A percentile compares a stretch with the other conserved stretches of the same genome.
Evolutionary conservation across 495 filamentous ascomycete genomes (phyloP).

Genomic region (Penicillium coprophilum): DNA sequence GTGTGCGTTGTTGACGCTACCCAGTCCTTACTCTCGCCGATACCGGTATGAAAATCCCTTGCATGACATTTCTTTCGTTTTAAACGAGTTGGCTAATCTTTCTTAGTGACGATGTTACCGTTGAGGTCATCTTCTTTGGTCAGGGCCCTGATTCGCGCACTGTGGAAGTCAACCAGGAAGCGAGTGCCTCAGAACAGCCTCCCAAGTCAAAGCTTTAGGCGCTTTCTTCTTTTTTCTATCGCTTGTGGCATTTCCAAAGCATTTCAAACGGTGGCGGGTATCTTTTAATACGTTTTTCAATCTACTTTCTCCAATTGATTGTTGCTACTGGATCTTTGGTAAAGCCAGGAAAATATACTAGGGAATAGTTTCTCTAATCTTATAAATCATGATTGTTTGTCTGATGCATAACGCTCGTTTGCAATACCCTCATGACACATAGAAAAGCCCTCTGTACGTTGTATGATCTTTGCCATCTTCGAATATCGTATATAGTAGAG

Average conservation of each 20-base stretch:
- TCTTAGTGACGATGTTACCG: conserved; percentile 84
- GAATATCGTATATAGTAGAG: background rate
- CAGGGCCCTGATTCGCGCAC: conserved; percentile 70
- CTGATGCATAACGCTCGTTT: background rate
- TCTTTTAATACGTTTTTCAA: background rate
- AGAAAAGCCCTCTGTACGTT: background rate
- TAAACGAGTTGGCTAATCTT: conserved; percentile 14
- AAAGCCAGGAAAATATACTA: background rate
- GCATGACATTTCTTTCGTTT: background rate
- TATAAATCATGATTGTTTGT: background rate
- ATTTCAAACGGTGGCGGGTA: background rate
- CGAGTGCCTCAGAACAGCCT: conserved; percentile 61
- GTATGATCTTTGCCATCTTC: background rate
- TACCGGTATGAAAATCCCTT: conserved; percentile 63
- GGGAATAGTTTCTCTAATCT: background rate
- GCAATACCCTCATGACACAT: background rate
- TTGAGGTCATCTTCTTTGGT: conserved; percentile 98
- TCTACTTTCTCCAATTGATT: background rate
- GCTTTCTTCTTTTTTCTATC: background rate
- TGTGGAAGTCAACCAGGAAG: conserved; percentile 81
- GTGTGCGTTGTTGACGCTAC: conserved; percentile 87
- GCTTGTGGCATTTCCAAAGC: background rate
- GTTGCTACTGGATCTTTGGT: background rate
- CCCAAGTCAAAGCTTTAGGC: conserved; percentile 59
- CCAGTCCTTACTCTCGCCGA: conserved; percentile 82